phyloP scores from a whole-genome alignment of 305 asterid genomes.

The Solanum chacoense region DNA sequence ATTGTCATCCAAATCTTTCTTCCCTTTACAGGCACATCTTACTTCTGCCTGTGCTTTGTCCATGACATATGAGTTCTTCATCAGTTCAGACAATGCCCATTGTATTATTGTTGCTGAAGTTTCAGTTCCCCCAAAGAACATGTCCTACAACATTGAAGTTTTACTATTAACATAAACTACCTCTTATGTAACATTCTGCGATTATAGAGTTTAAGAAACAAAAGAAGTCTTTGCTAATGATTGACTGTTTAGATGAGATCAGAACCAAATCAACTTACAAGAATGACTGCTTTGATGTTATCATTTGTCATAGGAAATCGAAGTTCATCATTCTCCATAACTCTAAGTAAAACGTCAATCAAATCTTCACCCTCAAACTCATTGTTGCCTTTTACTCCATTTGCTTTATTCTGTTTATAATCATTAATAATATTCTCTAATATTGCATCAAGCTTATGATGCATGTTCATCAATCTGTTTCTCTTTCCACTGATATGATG shows the following conservation, averaged over 20 bases:
- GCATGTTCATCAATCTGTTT: neutral
- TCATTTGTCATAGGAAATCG: neutral
- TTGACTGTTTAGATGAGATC: neutral
- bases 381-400: neutral
- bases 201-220: neutral
- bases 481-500: neutral
- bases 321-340: neutral
- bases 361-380: neutral
- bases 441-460: neutral
- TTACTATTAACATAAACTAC: neutral
- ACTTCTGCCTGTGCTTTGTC: neutral
- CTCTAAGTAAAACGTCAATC: too few species aligned
- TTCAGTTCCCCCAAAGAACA: neutral
- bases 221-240: neutral
- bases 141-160: neutral
- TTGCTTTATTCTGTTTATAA: neutral
- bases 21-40: neutral
- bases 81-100: neutral
- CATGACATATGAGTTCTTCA: neutral
- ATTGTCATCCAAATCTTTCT: neutral
- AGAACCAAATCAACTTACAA: slow-evolving; percentile 1
- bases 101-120: neutral
- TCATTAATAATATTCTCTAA: neutral
- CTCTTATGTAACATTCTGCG: neutral
- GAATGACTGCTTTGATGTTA: slow-evolving; percentile 7